A percentile compares a stretch with the other conserved stretches of the same genome.
Evolutionary conservation across 257 asterid species (phyloP).

Genomic region (Solanum peruvianum): DNA sequence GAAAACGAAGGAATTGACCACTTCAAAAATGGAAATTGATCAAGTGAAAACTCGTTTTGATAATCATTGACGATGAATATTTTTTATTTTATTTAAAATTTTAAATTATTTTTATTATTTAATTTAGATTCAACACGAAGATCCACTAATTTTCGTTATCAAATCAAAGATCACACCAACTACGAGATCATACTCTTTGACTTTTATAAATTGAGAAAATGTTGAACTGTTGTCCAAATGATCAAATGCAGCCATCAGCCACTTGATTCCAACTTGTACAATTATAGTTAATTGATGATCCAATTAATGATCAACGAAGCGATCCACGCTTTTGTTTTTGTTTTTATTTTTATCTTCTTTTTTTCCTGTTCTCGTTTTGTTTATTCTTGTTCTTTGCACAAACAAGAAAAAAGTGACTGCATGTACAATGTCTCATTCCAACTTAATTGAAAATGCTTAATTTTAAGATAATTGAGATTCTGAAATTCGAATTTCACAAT

Average conservation of each 20-base stretch:
- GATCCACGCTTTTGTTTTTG: neutral
- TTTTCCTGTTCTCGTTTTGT: too few species aligned
- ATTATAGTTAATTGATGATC: neutral
- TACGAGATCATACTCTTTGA: neutral
- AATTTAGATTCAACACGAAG: too few species aligned
- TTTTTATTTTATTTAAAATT: neutral
- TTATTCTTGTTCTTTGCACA: neutral
- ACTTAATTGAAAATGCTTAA: neutral
- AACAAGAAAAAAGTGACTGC: neutral
- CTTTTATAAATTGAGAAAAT: neutral
- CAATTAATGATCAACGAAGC: neutral
- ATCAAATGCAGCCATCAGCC: neutral
- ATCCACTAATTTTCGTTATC: neutral
- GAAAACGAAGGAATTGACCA: neutral
- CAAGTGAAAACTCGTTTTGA: neutral
- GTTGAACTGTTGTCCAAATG: neutral
- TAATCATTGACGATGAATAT: neutral
- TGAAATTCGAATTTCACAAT: neutral
- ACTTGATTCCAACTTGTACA: neutral
- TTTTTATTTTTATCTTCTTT: too few species aligned
- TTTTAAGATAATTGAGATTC: too few species aligned
- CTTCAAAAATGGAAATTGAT: neutral
- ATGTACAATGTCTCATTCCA: neutral
- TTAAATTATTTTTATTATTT: neutral
- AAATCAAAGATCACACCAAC: neutral